Evolutionary conservation across 2,329 filamentous ascomycete genomes (phyloP).

Genomic region (Colletotrichum orbiculare): DNA sequence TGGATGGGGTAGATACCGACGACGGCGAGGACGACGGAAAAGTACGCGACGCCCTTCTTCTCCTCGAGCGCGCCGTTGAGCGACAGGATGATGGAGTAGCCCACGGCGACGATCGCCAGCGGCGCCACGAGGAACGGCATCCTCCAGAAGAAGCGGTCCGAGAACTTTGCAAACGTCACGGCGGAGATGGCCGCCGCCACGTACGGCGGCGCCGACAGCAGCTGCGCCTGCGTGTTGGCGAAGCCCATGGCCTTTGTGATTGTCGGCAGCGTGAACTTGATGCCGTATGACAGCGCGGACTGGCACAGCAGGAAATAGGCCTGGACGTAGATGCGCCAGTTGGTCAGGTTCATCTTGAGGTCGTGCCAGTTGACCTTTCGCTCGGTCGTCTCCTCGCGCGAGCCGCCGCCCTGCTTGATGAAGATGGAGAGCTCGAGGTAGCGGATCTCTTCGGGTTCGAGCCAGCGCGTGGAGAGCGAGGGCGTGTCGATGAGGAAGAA

Average conservation of each 20-base stretch:
- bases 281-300: slow-evolving; percentile 46
- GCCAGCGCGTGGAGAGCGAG: slow-evolving; percentile 40
- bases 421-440: slow-evolving; percentile 45
- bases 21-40: slow-evolving; percentile 33
- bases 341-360: slow-evolving; percentile 42
- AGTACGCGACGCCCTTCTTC: slow-evolving; percentile 33
- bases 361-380: slow-evolving; percentile 41
- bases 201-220: slow-evolving; percentile 42
- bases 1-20: slow-evolving; percentile 38
- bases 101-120: slow-evolving; percentile 33
- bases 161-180: slow-evolving; percentile 71
- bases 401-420: slow-evolving; percentile 44
- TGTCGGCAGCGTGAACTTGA: slow-evolving; percentile 52
- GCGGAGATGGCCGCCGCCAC: slow-evolving; percentile 57
- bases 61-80: slow-evolving; percentile 21
- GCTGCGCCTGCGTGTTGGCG: slow-evolving; percentile 44
- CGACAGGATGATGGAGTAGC: slow-evolving; percentile 34
- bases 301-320: slow-evolving; percentile 46
- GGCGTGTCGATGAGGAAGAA: slow-evolving; percentile 42
- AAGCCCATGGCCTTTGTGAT: slow-evolving; percentile 49
- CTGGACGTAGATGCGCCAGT: slow-evolving; percentile 50
- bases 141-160: slow-evolving; percentile 72
- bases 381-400: slow-evolving; percentile 39
- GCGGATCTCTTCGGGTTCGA: slow-evolving; percentile 39
- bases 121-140: slow-evolving; percentile 54